Conservation (phyloP, 2,329 filamentous ascomycete genomes). For the Apiospora rasikravindrae region DNA sequence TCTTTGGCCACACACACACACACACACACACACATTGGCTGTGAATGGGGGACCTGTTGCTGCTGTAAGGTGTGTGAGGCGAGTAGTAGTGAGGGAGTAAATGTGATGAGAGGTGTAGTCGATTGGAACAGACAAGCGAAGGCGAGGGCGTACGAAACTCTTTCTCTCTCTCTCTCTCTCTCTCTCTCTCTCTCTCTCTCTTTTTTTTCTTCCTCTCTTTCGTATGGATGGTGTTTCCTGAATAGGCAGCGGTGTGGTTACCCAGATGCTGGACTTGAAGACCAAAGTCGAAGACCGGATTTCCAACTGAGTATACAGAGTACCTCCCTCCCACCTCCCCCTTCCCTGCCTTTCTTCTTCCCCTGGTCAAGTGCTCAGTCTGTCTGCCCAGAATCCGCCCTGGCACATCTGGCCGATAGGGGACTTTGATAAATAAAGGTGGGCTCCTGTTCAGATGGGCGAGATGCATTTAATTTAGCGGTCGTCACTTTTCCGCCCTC, state of each 20-base stretch:
- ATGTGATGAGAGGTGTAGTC: not conserved
- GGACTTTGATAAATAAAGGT: not conserved
- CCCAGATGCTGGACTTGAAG: conserved; percentile 7
- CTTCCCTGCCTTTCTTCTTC: not conserved
- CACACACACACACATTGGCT: too few relatives aligned
- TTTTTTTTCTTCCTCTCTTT: too few relatives aligned
- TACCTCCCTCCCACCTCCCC: not conserved
- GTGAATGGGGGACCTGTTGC: too few relatives aligned
- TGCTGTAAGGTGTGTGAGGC: not conserved
- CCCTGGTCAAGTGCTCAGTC: not conserved
- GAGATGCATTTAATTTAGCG: not conserved
- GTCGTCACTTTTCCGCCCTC: not conserved
- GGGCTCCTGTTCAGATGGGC: not conserved
- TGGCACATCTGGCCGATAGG: not conserved
- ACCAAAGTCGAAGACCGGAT: not conserved
- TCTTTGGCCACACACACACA: not conserved
- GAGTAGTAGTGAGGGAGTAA: not conserved
- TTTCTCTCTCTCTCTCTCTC: conserved; percentile 5
- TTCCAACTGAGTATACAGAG: conserved; percentile 6
- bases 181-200: not conserved
- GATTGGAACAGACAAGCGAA: conserved; percentile 11
- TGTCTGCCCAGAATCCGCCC: not conserved
- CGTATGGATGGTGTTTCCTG: not conserved
- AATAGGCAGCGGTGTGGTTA: conserved; percentile 15
- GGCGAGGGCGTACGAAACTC: conserved; percentile 4